A percentile compares a stretch with the other conserved stretches of the same genome.
Conservation (phyloP, 2,329 filamentous ascomycete genomes). For the Chrysosporium keratinophilum region DNA sequence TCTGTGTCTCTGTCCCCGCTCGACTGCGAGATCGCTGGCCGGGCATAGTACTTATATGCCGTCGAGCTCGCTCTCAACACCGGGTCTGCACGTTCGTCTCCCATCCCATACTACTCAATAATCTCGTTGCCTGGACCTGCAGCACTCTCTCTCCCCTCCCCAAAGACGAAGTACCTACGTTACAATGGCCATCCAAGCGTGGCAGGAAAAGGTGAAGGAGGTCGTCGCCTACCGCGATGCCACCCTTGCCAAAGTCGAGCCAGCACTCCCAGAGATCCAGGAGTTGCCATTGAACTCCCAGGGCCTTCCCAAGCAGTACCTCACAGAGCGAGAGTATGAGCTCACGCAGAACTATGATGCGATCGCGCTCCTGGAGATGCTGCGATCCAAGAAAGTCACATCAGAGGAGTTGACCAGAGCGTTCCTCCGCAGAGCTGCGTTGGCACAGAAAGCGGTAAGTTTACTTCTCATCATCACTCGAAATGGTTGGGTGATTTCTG, state of each 20-base stretch:
- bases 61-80: no score
- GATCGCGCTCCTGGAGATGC: constrained; percentile 33
- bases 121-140: no score
- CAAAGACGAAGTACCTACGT: not conserved
- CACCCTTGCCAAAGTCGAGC: constrained; percentile 20
- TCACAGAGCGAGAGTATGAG: constrained; percentile 39
- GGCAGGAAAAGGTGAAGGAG: constrained; percentile 18
- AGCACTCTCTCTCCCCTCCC: no score
- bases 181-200: constrained; percentile 9
- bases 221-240: constrained; percentile 21
- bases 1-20: no score
- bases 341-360: constrained; percentile 42
- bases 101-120: no score
- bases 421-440: constrained; percentile 45
- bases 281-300: constrained; percentile 17
- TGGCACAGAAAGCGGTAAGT: constrained; percentile 43
- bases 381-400: constrained; percentile 38
- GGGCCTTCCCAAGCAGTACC: constrained; percentile 36
- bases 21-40: no score
- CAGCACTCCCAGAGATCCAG: constrained; percentile 15
- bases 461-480: constrained; percentile 15
- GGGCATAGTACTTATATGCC: no score
- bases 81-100: no score
- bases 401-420: constrained; percentile 41
- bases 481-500: not conserved